These are phyloP conservation scores for Polytolypa hystricis DNA, from an alignment of 2,329 filamentous ascomycete genomes.

Conservation along the genomic window DNA sequence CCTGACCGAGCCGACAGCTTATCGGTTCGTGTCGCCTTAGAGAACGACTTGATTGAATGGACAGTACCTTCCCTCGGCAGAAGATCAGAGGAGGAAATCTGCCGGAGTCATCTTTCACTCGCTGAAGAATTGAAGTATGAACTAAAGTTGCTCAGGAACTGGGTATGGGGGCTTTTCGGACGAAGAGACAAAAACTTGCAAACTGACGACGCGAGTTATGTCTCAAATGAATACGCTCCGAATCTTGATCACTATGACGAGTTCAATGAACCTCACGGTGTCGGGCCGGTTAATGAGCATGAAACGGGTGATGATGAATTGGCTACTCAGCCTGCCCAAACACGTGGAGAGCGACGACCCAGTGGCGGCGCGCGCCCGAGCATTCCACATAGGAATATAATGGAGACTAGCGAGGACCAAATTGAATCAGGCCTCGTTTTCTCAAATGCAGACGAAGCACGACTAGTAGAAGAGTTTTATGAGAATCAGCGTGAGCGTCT, in stretches of 20 bases:
- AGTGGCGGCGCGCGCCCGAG: background rate
- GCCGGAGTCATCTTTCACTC: conserved; percentile 26
- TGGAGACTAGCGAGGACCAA: conserved; percentile 9
- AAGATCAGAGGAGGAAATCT: conserved; percentile 29
- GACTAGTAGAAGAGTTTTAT: conserved; percentile 23
- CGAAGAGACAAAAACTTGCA: conserved; percentile 5
- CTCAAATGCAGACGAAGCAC: conserved; percentile 27
- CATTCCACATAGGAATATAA: background rate
- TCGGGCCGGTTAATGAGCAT: background rate
- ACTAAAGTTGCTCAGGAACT: conserved; percentile 19
- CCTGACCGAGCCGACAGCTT: conserved; percentile 30
- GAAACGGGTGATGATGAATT: no score
- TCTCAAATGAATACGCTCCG: conserved; percentile 15
- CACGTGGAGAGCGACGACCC: background rate
- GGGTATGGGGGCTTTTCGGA: conserved; percentile 24
- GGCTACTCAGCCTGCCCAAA: background rate
- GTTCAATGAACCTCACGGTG: conserved; percentile 6
- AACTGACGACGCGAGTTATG: background rate
- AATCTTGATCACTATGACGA: conserved; percentile 22
- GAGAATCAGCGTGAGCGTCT: no score
- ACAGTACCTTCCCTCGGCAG: conserved; percentile 30
- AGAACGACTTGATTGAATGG: conserved; percentile 35
- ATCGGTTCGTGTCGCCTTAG: conserved; percentile 31
- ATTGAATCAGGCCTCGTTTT: conserved; percentile 10
- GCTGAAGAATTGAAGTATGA: conserved; percentile 29